Conservation (phyloP, 805 yeast species). For the Saccharomycopsis synnaedendra region DNA sequence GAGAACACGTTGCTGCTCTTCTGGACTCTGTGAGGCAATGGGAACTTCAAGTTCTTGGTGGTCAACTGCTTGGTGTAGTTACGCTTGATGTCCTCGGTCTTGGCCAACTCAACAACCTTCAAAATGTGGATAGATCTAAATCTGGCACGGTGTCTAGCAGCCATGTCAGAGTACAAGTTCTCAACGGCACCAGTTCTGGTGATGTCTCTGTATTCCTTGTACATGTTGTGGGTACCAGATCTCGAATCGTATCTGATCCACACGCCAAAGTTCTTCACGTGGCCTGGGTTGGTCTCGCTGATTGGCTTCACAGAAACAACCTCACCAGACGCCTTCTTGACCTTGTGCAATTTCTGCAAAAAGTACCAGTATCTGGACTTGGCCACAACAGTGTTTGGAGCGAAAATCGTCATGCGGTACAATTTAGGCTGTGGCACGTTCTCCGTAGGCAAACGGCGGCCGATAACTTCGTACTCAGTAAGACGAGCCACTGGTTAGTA, state of each 20-base stretch:
- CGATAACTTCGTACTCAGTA: constrained; percentile 99
- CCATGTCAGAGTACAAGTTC: constrained; percentile 98
- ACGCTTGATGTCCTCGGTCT: constrained; percentile 97
- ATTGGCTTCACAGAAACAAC: constrained; percentile 86
- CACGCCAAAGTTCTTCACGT: constrained; percentile 99
- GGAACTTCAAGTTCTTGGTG: constrained; percentile 94
- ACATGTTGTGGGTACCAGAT: constrained; percentile 99
- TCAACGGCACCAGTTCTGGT: constrained; percentile 98
- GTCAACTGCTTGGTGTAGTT: constrained; percentile 97
- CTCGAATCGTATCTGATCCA: constrained; percentile 99
- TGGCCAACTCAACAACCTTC: constrained; percentile 98
- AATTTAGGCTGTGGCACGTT: constrained; percentile 99
- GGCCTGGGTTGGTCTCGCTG: constrained; percentile 93
- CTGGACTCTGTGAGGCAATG: constrained; percentile 98
- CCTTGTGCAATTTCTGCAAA: constrained; percentile 98
- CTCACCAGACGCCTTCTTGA: constrained; percentile 99
- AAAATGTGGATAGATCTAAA: constrained; percentile 98
- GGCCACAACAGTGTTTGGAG: constrained; percentile 97
- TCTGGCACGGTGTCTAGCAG: constrained; percentile 99
- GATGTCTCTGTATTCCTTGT: constrained; percentile 99
- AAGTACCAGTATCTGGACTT: constrained; percentile 99
- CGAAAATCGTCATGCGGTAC: constrained; percentile 99
- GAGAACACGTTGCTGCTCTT: constrained; percentile 82
- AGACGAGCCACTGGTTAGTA: constrained; percentile 74
- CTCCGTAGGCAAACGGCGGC: constrained; percentile 99